Evolutionary conservation across 23 red algal species (phyloP).

Genomic region (Cyanidioschyzon merolae): DNA sequence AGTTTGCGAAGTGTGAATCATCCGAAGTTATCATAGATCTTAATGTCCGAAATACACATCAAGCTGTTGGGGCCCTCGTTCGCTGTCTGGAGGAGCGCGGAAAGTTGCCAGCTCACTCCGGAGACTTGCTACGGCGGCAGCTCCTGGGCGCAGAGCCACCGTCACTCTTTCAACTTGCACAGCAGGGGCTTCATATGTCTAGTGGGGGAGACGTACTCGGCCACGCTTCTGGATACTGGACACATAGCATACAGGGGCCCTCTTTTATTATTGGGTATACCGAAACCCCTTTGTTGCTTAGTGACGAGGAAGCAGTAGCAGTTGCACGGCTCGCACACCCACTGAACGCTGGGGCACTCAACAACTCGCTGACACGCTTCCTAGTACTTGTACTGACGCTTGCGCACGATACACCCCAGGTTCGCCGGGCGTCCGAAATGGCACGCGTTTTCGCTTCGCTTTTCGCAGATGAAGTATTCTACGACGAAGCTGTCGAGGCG

Average conservation of each 20-base stretch:
- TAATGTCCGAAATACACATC: not conserved
- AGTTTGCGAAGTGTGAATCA: not conserved
- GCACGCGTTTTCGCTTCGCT: conserved; percentile 58
- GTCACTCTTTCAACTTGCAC: not conserved
- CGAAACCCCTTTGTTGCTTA: conserved; percentile 20
- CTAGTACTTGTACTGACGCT: conserved; percentile 63
- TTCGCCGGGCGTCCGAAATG: conserved; percentile 47
- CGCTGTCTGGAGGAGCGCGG: not conserved
- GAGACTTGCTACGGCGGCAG: not conserved
- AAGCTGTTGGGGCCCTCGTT: conserved; percentile 1
- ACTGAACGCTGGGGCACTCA: conserved; percentile 52
- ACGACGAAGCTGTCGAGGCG: conserved; percentile 33
- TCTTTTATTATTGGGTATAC: conserved; percentile 73
- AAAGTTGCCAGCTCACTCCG: not conserved
- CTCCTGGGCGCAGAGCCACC: conserved; percentile 2
- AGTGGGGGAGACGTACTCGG: not conserved
- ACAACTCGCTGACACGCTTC: conserved; percentile 67
- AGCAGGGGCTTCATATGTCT: not conserved
- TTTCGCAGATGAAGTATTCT: conserved; percentile 78
- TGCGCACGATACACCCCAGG: conserved; percentile 32
- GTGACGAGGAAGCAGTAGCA: conserved; percentile 27
- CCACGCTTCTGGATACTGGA: conserved; percentile 35
- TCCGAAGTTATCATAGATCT: conserved; percentile 8
- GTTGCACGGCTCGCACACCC: conserved; percentile 46
- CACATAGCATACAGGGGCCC: conserved; percentile 57